Evolutionary conservation across 768 basidiomycete genomes (phyloP).

Genomic region (Myochromella boudieri): DNA sequence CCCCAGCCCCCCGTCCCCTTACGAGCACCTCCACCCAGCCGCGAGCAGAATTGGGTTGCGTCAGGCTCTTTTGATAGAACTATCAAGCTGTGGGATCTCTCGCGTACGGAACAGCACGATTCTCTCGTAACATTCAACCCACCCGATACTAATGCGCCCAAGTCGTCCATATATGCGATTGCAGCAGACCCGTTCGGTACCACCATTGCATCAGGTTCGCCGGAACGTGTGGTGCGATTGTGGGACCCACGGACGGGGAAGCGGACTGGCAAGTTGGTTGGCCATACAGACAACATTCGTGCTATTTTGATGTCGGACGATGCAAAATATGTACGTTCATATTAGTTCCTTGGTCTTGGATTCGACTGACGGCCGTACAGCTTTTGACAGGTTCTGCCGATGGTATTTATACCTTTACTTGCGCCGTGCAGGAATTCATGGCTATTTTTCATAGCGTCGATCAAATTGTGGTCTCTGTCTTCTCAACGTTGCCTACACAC

Average conservation of each 20-base stretch:
- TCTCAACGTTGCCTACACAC: conserved; percentile 93
- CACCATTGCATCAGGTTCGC: conserved; percentile 85
- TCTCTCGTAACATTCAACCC: conserved; percentile 68
- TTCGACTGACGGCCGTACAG: conserved; percentile 44
- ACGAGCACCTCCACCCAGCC: too few relatives aligned
- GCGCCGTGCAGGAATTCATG: neutral
- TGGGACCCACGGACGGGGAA: conserved; percentile 93
- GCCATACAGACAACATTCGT: conserved; percentile 96
- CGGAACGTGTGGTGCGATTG: conserved; percentile 85
- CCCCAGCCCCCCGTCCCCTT: too few relatives aligned
- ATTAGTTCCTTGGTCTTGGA: neutral
- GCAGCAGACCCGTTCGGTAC: conserved; percentile 79
- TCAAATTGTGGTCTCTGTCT: conserved; percentile 92
- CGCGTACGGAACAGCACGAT: conserved; percentile 33
- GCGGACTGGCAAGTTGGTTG: conserved; percentile 82
- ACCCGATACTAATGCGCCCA: conserved; percentile 63
- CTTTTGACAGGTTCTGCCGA: conserved; percentile 86
- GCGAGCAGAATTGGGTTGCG: conserved; percentile 83
- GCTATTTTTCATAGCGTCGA: conserved; percentile 50
- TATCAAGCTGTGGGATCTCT: conserved; percentile 92
- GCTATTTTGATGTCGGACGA: conserved; percentile 89
- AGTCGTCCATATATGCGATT: conserved; percentile 76
- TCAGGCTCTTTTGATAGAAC: conserved; percentile 94
- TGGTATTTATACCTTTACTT: conserved; percentile 29
- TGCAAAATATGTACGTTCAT: conserved; percentile 74